Base-by-base conservation (phyloP, 208 protist genomes). In the Zelonia costaricensis region DNA sequence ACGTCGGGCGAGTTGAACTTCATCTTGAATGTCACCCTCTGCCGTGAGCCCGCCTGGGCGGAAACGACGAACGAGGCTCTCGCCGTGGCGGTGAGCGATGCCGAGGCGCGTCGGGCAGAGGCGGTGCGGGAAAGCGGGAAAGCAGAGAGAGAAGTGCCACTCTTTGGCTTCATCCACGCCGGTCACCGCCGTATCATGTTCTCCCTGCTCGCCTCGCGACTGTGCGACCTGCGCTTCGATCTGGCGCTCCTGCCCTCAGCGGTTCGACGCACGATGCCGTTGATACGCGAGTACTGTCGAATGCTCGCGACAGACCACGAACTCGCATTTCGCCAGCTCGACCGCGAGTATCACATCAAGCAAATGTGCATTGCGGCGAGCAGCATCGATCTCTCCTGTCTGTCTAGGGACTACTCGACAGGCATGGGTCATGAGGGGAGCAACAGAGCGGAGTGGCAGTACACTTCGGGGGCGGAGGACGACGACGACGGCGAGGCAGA, bases 261-360 rank as follows among this genome's bases (percentile, higher is more conserved):
- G n/a, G 16, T 49, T 1, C 39, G 35, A 2, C 38, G 15, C 33
- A 49, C 35, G 2, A n/a, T 42, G 35, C 66, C 58, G 4, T 43
- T 73, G 8, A n/a, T 65, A 18, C 25, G 22, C 4, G 66, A 73
- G 57, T 62, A 44, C 36, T 31, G 33, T 13, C 51, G 66, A n/a
- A 10, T 18, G 36, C 31, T 71, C 13, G 38, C 36, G 20, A n/a
- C 25, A 30, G 30, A 44, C 28, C 22, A 46, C 0, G 10, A 20
- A 9, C 5, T 28, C 4, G 25, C 53, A 6, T 20, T 57, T 27
- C 7, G 9, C 12, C 10, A 4, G 4, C 35, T 57, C 36, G 52
- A 57, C 27, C 6, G 15, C 7, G 31, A 45, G 52, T 57, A 57
- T 43, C 52, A 16, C 15, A 18, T 57, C 22, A 30, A 36, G 3